Percentiles rank a stretch among this genome's conserved stretches.
phyloP scores from a whole-genome alignment of 2,329 filamentous ascomycete genomes.

The Stachybotrys elegans region DNA sequence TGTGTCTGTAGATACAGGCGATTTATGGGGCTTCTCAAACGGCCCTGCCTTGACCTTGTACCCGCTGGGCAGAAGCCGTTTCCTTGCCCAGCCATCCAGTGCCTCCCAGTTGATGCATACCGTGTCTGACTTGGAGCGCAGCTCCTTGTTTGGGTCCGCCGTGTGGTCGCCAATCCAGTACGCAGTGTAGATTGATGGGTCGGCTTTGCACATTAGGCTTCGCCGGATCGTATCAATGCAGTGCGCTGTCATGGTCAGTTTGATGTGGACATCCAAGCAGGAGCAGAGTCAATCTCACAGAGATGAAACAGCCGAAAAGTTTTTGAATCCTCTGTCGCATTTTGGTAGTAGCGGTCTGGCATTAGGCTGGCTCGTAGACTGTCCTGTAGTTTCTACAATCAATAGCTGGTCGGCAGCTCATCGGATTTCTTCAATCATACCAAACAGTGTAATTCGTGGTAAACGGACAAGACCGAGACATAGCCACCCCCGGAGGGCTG shows the following conservation, averaged over 20 bases:
- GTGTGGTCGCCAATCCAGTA: background rate
- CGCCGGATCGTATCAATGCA: background rate
- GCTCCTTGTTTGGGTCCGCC: background rate
- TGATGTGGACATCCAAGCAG: background rate
- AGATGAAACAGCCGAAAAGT: background rate
- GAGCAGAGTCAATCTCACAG: background rate
- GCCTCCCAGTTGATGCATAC: background rate
- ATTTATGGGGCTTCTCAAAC: background rate
- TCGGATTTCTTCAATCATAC: background rate
- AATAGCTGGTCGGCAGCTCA: too few relatives aligned
- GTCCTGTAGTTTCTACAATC: too few relatives aligned
- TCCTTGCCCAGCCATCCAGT: background rate
- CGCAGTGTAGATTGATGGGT: background rate
- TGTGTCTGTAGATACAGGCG: too few relatives aligned
- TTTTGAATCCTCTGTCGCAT: background rate
- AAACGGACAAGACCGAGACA: background rate
- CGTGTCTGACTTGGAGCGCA: background rate
- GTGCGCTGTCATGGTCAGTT: background rate
- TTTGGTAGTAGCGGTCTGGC: background rate
- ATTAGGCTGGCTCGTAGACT: background rate
- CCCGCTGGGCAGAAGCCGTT: background rate
- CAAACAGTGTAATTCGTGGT: background rate
- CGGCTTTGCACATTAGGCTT: background rate
- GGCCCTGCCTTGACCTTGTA: background rate
- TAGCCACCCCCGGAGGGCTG: background rate